Evolutionary conservation across 306 rosid genomes (phyloP), one percentile per base, ranked within the genome.

Genomic region (Vigna reflexopilosa): DNA sequence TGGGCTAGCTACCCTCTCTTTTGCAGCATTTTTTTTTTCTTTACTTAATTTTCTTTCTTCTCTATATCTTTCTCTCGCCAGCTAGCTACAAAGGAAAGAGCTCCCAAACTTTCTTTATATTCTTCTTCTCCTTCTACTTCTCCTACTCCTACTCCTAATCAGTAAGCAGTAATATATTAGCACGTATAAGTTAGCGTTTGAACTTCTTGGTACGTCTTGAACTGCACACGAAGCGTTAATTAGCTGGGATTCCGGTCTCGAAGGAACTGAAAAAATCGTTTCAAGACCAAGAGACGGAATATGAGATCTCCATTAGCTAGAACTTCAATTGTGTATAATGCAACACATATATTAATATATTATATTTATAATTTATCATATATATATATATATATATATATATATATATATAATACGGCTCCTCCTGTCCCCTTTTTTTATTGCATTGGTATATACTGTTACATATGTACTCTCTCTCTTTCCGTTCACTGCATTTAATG

Each of bases 311-410:
- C 76, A 40, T 50, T 64, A 49, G 19, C 19, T 50, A 55, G 62
- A 71, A 72, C 85, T 83, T 83, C 82, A 85, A 80, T 72, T 83
- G 78, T 80, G 87, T 80, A 82, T 32, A 70, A 58, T 64, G 77
- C 73, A 70, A 42, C 38, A 65, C 54, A 80, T 22, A 72, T 52
- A 20, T 20, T 20, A 52, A 72, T 52, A 52, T 73, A 44, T 55
- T 58, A 78, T 82, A 57, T 58, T 6, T 15, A 59, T 24, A 7
- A 14, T 73, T 17, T 77, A 24, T 42, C 42, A 36, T 70, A 57
- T 20, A 20, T 52, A 52, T 6, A 52, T 52, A n/a, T 19, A 24
- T 71, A 38, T 70, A 26, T 75, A 16, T 52, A 13, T 19, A 57
- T 22, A n/a, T n/a, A n/a, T 19, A 19, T 19, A 22, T 57, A 24